Evolutionary conservation across 768 basidiomycete genomes (phyloP), one percentile per base, ranked within the genome.

Genomic region (Russula dissimulans): DNA sequence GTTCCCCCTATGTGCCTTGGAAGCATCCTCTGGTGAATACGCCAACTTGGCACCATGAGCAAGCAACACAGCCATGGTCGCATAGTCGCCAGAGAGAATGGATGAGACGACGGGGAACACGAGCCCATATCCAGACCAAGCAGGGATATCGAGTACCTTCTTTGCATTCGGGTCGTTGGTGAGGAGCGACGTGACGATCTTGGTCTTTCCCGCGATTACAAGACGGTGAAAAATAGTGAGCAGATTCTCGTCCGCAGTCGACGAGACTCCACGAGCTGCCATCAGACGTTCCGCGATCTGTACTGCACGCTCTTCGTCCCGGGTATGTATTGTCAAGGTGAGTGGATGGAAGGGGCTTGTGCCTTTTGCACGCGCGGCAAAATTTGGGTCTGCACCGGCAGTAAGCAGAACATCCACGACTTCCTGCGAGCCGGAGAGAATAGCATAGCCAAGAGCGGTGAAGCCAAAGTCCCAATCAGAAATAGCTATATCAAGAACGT

Each of bases 401-500:
- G 67, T 69, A 47, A 84, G 65, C 14, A 85, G 76, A 1, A 70
- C 69, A 10, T 82, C 78, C 3, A 84, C 68, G 32, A 77, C 74
- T 2, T 69, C 67, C 2, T 77, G 58, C 1, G 79, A 79, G 1
- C 75, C 80, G 26, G 72, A 79, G 5, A 82, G 67, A 45, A 80
- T 75, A 3, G 78, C 83, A 65, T 80, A 81, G 31, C 71, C 71
- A 31, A 85, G 72, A 2, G 84, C 76, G 1, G 79, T 76, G 60
- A 81, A 77, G 4, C 75, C 74, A 57, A 79, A 76, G 66, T 85
- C 84, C 84, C 83, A 86, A 67, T 85, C 83, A 0, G 74, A 56
- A 1, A 73, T 71, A 47, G 83, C 74, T 61, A 84, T 65, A 46
- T 82, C 79, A n/a, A 85, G 72, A 36, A 85, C 71, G 58, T 85